Evolutionary conservation across 2,329 filamentous ascomycete species (phyloP).

Genomic region (Aureobasidium lini): DNA sequence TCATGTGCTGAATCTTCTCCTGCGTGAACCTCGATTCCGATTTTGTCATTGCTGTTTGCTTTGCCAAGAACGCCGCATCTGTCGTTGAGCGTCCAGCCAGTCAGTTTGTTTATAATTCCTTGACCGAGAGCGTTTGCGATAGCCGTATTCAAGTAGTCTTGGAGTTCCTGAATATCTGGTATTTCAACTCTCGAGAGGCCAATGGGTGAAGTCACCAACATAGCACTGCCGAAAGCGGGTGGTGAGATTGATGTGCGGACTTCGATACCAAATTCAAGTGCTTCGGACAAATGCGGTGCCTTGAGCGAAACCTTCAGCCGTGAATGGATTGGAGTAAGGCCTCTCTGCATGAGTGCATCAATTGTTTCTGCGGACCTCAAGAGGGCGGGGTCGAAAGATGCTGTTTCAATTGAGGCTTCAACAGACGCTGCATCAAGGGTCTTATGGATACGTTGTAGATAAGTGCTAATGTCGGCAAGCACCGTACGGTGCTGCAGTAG

Average conservation of each 20-base stretch:
- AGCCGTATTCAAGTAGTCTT: conserved; percentile 2
- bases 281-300: neutral
- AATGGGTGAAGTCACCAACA: conserved; percentile 5
- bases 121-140: conserved; percentile 1
- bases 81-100: conserved; percentile 19
- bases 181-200: conserved; percentile 1
- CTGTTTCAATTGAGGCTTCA: conserved; percentile 10
- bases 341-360: conserved; percentile 16
- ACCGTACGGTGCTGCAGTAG: conserved; percentile 44
- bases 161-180: conserved; percentile 6
- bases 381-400: conserved; percentile 14
- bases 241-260: conserved; percentile 8
- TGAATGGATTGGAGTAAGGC: conserved; percentile 12
- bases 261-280: conserved; percentile 7
- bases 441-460: conserved; percentile 21
- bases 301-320: neutral
- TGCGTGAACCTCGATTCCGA: neutral
- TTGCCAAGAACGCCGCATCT: conserved; percentile 16
- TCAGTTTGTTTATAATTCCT: neutral
- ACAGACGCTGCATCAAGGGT: conserved; percentile 19
- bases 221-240: conserved; percentile 9
- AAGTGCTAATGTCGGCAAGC: conserved; percentile 29
- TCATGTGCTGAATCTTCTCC: neutral
- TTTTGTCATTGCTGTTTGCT: conserved; percentile 2
- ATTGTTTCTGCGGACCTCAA: conserved; percentile 9